Evolutionary conservation across 2,329 filamentous ascomycete genomes (phyloP).

Genomic region (Fusarium longipes): DNA sequence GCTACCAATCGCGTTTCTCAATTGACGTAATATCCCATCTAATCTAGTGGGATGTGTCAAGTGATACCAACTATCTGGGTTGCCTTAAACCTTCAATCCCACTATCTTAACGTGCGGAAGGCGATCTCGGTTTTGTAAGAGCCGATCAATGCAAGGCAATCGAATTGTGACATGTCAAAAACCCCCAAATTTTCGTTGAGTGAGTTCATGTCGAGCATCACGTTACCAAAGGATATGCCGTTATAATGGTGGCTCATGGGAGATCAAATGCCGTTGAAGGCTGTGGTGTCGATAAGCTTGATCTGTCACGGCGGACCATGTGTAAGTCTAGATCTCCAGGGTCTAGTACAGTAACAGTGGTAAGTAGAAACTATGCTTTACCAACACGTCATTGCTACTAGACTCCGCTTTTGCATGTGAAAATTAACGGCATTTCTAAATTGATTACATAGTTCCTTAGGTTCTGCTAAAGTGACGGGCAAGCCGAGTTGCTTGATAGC

Average conservation of each 20-base stretch:
- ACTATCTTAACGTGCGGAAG: slow-evolving; percentile 25
- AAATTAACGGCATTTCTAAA: background rate
- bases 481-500: background rate
- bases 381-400: slow-evolving; percentile 5
- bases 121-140: slow-evolving; percentile 23
- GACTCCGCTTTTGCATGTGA: slow-evolving; percentile 28
- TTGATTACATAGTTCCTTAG: background rate
- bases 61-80: slow-evolving; percentile 31
- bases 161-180: slow-evolving; percentile 37
- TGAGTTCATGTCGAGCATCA: slow-evolving; percentile 5
- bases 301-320: background rate
- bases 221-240: slow-evolving; percentile 1
- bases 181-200: background rate
- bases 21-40: slow-evolving; percentile 29
- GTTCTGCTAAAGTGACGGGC: background rate
- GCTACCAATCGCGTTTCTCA: slow-evolving; percentile 28
- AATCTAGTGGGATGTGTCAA: slow-evolving; percentile 24
- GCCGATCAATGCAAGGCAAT: slow-evolving; percentile 15
- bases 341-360: too few species aligned
- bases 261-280: slow-evolving; percentile 4
- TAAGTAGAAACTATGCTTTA: background rate
- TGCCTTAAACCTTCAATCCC: slow-evolving; percentile 28
- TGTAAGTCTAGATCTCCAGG: slow-evolving; percentile 4
- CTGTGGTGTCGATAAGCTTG: slow-evolving; percentile 13
- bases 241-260: background rate